Percentiles rank a stretch among this genome's conserved stretches.
phyloP scores from a whole-genome alignment of 2,329 filamentous ascomycete genomes.

The Trichoderma sp. region DNA sequence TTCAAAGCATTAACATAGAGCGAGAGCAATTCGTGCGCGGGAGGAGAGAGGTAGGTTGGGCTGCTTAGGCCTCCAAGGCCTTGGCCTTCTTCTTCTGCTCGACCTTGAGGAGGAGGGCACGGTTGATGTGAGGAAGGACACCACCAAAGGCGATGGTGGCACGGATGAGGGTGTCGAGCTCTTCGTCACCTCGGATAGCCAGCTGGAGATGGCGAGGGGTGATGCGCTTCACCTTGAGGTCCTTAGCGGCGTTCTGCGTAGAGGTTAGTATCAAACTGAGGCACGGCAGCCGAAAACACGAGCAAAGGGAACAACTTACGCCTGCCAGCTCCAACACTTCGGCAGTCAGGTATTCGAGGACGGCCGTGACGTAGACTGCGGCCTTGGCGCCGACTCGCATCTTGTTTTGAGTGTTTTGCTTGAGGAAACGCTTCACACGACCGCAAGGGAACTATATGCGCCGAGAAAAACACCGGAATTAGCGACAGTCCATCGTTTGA shows the following conservation, averaged over 20 bases:
- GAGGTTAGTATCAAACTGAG: slow-evolving; percentile 26
- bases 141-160: slow-evolving; percentile 98
- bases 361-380: slow-evolving; percentile 95
- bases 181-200: slow-evolving; percentile 97
- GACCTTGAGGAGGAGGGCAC: slow-evolving; percentile 90
- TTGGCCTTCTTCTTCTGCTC: slow-evolving; percentile 93
- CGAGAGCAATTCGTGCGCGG: slow-evolving; percentile 9
- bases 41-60: background rate
- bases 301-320: slow-evolving; percentile 50
- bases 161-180: slow-evolving; percentile 94
- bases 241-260: slow-evolving; percentile 87
- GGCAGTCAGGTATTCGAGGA: slow-evolving; percentile 96
- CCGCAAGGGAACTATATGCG: slow-evolving; percentile 85
- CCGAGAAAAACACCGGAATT: slow-evolving; percentile 14
- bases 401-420: slow-evolving; percentile 99
- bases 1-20: slow-evolving; percentile 19
- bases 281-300: background rate
- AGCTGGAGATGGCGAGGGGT: slow-evolving; percentile 97
- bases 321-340: slow-evolving; percentile 98
- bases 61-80: slow-evolving; percentile 46
- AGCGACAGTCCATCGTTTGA: background rate
- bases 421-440: slow-evolving; percentile 99
- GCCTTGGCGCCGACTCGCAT: slow-evolving; percentile 99
- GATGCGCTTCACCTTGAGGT: slow-evolving; percentile 99
- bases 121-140: slow-evolving; percentile 98